Percentiles rank a stretch among this genome's conserved stretches.
phyloP scores from a whole-genome alignment of 805 yeast species.

The Barnettozyma wickerhamii region DNA sequence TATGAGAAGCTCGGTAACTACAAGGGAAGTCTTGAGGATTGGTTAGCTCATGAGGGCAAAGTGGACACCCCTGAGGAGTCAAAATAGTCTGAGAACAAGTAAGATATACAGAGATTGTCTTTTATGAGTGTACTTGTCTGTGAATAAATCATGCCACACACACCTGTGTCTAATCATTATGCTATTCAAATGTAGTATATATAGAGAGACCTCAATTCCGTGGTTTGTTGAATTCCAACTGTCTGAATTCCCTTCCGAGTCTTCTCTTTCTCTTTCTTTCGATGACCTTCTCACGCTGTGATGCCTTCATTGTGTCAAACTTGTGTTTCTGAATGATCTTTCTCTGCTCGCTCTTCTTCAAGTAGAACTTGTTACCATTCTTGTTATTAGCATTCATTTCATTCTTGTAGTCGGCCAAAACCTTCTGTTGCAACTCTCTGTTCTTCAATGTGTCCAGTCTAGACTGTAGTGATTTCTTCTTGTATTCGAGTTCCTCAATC shows the following conservation, averaged over 20 bases:
- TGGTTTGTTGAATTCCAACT: conserved; percentile 37
- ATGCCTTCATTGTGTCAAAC: conserved; percentile 66
- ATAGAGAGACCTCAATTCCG: too few relatives aligned
- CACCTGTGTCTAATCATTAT: not conserved
- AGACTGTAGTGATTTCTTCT: conserved; percentile 61
- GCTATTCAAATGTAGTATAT: too few relatives aligned
- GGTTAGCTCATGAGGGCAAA: conserved; percentile 49
- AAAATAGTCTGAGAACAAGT: conserved; percentile 1
- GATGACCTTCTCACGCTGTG: conserved; percentile 75
- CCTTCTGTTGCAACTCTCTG: conserved; percentile 68
- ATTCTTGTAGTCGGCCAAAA: conserved; percentile 51
- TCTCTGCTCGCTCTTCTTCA: conserved; percentile 67
- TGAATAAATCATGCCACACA: not conserved
- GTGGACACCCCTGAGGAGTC: conserved; percentile 6
- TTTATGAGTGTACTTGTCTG: not conserved
- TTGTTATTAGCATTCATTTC: conserved; percentile 41
- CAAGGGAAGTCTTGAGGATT: conserved; percentile 82
- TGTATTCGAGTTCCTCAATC: conserved; percentile 46
- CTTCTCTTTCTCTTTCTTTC: conserved; percentile 85
- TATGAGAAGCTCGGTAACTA: conserved; percentile 82
- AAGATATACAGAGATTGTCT: too few relatives aligned
- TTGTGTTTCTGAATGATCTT: conserved; percentile 74
- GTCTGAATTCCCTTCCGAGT: conserved; percentile 73
- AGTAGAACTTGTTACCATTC: conserved; percentile 46
- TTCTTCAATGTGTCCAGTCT: conserved; percentile 64